Evolutionary conservation across 352 stramenopile genomes (phyloP).

Genomic region (Albugo candida): DNA sequence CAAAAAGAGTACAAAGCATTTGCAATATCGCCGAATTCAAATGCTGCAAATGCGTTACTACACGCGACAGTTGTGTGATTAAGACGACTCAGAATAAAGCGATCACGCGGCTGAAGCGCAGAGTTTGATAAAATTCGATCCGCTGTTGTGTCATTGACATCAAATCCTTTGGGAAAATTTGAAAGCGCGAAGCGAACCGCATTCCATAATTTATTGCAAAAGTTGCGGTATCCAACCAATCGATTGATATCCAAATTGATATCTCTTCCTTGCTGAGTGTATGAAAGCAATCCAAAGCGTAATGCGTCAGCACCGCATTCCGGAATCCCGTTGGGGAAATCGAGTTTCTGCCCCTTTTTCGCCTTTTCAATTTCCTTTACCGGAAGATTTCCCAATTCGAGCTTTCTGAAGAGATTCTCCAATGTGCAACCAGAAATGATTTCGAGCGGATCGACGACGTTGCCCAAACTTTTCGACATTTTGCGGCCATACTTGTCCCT

Average conservation of each 20-base stretch:
- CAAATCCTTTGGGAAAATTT: constrained; percentile 80
- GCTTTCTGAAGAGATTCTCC: constrained; percentile 85
- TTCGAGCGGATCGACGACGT: constrained; percentile 95
- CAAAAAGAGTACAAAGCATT: constrained; percentile 94
- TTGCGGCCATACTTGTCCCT: constrained; percentile 96
- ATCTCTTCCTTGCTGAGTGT: constrained; percentile 87
- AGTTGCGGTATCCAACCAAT: constrained; percentile 97
- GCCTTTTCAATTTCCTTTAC: constrained; percentile 94
- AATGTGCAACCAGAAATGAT: constrained; percentile 95
- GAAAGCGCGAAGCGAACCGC: constrained; percentile 95
- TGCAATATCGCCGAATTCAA: constrained; percentile 93
- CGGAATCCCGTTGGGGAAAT: constrained; percentile 98
- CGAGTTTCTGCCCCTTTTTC: constrained; percentile 90
- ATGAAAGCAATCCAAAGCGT: constrained; percentile 94
- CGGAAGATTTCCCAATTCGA: constrained; percentile 94
- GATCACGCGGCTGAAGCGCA: constrained; percentile 42
- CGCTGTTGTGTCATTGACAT: constrained; percentile 24
- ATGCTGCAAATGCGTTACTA: constrained; percentile 77
- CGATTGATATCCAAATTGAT: constrained; percentile 99
- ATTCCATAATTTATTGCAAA: constrained; percentile 99
- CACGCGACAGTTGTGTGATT: constrained; percentile 52
- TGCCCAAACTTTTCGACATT: constrained; percentile 99
- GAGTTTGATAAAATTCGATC: constrained; percentile 41
- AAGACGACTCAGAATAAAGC: constrained; percentile 71
- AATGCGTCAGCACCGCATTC: constrained; percentile 97